These are phyloP conservation scores for Cyberlindnera sargentensis DNA, from an alignment of 805 yeast genomes.

Conservation along the genomic window DNA sequence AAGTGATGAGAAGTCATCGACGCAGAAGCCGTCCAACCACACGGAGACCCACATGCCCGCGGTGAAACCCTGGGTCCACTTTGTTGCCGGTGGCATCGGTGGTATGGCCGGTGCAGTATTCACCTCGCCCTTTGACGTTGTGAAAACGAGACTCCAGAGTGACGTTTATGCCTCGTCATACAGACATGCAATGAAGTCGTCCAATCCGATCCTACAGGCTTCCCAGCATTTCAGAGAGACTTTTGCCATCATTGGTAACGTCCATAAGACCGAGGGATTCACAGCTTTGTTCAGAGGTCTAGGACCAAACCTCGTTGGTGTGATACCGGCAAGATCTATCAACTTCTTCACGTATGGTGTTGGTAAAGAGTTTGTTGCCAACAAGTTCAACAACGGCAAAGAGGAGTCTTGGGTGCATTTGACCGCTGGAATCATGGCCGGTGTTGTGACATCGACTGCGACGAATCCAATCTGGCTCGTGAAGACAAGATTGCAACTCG, in stretches of 20 bases:
- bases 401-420: conserved; percentile 85
- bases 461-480: conserved; percentile 98
- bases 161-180: conserved; percentile 66
- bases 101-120: conserved; percentile 97
- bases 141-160: conserved; percentile 90
- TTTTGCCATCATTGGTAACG: conserved; percentile 56
- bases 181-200: conserved; percentile 23
- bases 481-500: conserved; percentile 90
- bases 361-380: conserved; percentile 71
- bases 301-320: conserved; percentile 96
- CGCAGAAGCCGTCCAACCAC: conserved; percentile 30
- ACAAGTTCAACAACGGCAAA: conserved; percentile 59
- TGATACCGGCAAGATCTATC: conserved; percentile 95
- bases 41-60: conserved; percentile 13
- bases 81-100: conserved; percentile 89
- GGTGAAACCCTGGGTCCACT: conserved; percentile 61
- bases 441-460: conserved; percentile 89
- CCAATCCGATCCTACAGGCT: conserved; percentile 37
- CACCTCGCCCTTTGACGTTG: conserved; percentile 94
- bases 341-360: conserved; percentile 95
- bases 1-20: conserved; percentile 65
- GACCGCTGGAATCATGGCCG: conserved; percentile 83
- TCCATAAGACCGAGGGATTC: conserved; percentile 73
- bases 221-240: conserved; percentile 80
- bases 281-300: conserved; percentile 87